Percentiles rank a stretch among this genome's conserved stretches.
These are phyloP conservation scores for Tieghemostelium lacteum DNA, from an alignment of 78 protist genomes.

Conservation along the genomic window DNA sequence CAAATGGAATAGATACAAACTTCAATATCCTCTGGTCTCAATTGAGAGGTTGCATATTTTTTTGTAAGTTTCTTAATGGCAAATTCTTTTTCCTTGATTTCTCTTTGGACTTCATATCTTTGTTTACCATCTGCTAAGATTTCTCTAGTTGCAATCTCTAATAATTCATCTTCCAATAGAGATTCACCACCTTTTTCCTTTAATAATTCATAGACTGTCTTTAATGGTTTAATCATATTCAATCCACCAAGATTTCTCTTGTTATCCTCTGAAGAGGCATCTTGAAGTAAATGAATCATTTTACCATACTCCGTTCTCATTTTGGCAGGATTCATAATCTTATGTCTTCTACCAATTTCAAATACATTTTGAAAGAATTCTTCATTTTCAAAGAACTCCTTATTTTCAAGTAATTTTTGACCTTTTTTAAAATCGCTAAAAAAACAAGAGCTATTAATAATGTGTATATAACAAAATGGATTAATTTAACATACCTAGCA, in stretches of 20 bases:
- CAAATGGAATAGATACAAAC: conserved; percentile 86
- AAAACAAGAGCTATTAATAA: background rate
- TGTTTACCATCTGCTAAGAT: conserved; percentile 45
- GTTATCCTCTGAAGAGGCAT: conserved; percentile 46
- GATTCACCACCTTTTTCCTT: conserved; percentile 22
- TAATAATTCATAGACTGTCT: conserved; percentile 82
- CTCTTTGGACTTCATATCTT: conserved; percentile 52
- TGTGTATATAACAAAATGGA: background rate
- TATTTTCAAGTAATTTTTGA: conserved; percentile 81
- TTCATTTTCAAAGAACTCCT: conserved; percentile 82
- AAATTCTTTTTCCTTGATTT: conserved; percentile 82
- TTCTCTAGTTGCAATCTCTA: conserved; percentile 87
- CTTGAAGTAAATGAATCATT: conserved; percentile 91
- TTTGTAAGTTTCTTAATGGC: conserved; percentile 84
- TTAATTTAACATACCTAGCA: conserved; percentile 72
- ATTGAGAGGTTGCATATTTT: conserved; percentile 28
- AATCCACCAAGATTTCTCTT: conserved; percentile 53
- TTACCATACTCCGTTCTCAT: conserved; percentile 92
- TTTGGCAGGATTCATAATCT: conserved; percentile 93
- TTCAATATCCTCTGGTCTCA: conserved; percentile 56
- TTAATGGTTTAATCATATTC: conserved; percentile 76
- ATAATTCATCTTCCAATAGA: conserved; percentile 74
- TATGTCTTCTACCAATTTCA: conserved; percentile 94
- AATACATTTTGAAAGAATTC: conserved; percentile 84
- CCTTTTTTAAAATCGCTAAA: conserved; percentile 84